phyloP scores from a whole-genome alignment of 306 rosid species.

The Cucumis sativus region Cucumber_9930_V3 NC_026658.2:2249501-2250000 shows the following conservation, averaged over 20 bases:
- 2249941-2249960: too few species aligned
- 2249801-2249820: too few species aligned
- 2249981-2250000: neutral
- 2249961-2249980: neutral
- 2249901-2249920: neutral
- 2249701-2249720: too few species aligned
- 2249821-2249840: too few species aligned
- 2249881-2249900: neutral
- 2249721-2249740: neutral
- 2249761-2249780: neutral
- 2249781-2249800: too few species aligned
- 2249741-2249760: neutral
- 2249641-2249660: neutral
- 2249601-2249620: conserved; percentile 2
- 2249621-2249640: neutral
- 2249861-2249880: neutral
- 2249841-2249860: too few species aligned
- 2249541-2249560: neutral
- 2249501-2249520: neutral
- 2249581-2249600: neutral
- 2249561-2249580: neutral
- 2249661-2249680: neutral
- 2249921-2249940: neutral
- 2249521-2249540: neutral
- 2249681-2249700: too few species aligned